A percentile compares a stretch with the other conserved stretches of the same genome.
These are phyloP conservation scores for Tympanopsis confertula DNA, from an alignment of 2,329 filamentous ascomycete genomes.

Conservation along the genomic window DNA sequence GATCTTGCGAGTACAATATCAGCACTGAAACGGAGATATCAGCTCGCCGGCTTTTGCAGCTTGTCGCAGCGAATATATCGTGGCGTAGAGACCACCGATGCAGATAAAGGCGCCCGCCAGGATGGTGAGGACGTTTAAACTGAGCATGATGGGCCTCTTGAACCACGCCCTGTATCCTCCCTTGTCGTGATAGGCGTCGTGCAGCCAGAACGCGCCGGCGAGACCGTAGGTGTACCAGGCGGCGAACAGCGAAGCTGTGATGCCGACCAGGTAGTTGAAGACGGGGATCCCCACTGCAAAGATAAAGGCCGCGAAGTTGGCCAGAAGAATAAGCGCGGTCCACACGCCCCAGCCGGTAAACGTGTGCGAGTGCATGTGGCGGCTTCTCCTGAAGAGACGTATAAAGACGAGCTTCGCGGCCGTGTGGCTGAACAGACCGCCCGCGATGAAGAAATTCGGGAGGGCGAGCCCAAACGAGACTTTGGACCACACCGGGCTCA, in stretches of 20 bases:
- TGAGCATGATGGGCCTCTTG: slow-evolving; percentile 22
- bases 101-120: slow-evolving; percentile 33
- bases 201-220: slow-evolving; percentile 38
- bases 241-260: slow-evolving; percentile 35
- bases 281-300: slow-evolving; percentile 35
- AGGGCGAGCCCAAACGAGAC: slow-evolving; percentile 36
- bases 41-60: slow-evolving; percentile 12
- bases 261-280: slow-evolving; percentile 39
- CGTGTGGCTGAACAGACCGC: slow-evolving; percentile 35
- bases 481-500: slow-evolving; percentile 31
- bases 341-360: slow-evolving; percentile 32
- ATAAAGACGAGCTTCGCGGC: slow-evolving; percentile 38
- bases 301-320: slow-evolving; percentile 29
- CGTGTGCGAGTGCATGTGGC: slow-evolving; percentile 34
- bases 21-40: slow-evolving; percentile 13
- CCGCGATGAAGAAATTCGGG: slow-evolving; percentile 36
- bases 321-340: slow-evolving; percentile 29
- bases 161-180: slow-evolving; percentile 24
- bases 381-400: slow-evolving; percentile 29
- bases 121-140: slow-evolving; percentile 26
- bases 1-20: too few species aligned
- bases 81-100: slow-evolving; percentile 35
- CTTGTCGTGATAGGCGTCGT: slow-evolving; percentile 30
- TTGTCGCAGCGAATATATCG: slow-evolving; percentile 18
- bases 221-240: slow-evolving; percentile 42